These are phyloP conservation scores for Wickerhamiella nectarea DNA, from an alignment of 805 yeast genomes.

Conservation along the genomic window DNA sequence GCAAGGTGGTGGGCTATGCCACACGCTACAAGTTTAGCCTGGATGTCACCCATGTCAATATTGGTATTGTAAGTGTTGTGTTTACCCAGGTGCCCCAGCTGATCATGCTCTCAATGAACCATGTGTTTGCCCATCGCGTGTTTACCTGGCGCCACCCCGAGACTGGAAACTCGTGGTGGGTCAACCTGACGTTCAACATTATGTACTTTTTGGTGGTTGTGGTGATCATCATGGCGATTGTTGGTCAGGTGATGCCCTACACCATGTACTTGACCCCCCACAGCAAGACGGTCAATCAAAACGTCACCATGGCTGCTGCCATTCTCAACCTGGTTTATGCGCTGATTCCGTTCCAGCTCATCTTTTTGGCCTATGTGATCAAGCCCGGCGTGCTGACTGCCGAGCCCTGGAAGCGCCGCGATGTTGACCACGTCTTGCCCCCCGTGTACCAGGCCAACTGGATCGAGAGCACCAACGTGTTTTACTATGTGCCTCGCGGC, in stretches of 20 bases:
- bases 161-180: constrained; percentile 39
- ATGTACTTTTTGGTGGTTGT: constrained; percentile 42
- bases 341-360: constrained; percentile 36
- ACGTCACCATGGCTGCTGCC: constrained; percentile 40
- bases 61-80: constrained; percentile 46
- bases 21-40: constrained; percentile 46
- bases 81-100: constrained; percentile 45
- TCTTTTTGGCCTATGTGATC: constrained; percentile 38
- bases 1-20: constrained; percentile 46
- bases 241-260: constrained; percentile 49
- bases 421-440: constrained; percentile 28
- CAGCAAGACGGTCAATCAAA: constrained; percentile 38
- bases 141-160: constrained; percentile 71
- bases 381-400: constrained; percentile 37
- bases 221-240: constrained; percentile 53
- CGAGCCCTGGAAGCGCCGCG: constrained; percentile 14
- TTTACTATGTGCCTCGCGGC: constrained; percentile 44
- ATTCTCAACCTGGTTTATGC: constrained; percentile 39
- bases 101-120: constrained; percentile 43
- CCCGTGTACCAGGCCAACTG: constrained; percentile 52
- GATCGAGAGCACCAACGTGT: constrained; percentile 49
- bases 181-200: constrained; percentile 38
- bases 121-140: constrained; percentile 56
- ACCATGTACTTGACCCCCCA: constrained; percentile 37
- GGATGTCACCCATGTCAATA: constrained; percentile 32